These are phyloP conservation scores for Rubia balearica DNA, from an alignment of 305 asterid genomes.

Conservation along the genomic window DNA sequence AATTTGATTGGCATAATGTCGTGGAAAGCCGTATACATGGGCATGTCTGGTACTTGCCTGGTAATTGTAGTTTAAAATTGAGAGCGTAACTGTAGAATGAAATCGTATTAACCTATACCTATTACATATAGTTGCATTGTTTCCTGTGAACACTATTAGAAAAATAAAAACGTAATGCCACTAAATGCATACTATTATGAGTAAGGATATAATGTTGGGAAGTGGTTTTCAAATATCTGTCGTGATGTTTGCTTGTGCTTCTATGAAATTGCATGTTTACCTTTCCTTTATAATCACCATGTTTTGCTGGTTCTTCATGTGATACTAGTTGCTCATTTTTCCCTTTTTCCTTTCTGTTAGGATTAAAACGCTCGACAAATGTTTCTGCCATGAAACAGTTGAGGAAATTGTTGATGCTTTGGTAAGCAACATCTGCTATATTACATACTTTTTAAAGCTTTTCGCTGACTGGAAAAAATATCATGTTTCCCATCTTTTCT, in stretches of 20 bases:
- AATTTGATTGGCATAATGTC: neutral
- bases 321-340: constrained; percentile 22
- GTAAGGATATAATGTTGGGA: neutral
- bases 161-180: neutral
- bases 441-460: neutral
- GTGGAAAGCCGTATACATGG: neutral
- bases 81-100: neutral
- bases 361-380: constrained; percentile 65
- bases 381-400: constrained; percentile 83
- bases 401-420: constrained; percentile 83
- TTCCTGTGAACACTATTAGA: neutral
- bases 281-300: constrained; percentile 5
- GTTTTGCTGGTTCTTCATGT: constrained; percentile 3
- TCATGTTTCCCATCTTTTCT: neutral
- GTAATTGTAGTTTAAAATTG: neutral
- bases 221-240: neutral
- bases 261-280: neutral
- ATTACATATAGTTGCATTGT: neutral
- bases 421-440: constrained; percentile 42
- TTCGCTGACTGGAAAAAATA: neutral
- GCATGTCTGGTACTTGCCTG: neutral
- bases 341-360: constrained; percentile 32
- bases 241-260: neutral
- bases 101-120: neutral
- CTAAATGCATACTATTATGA: constrained; percentile 1